These are phyloP conservation scores for Pontederia paniculata DNA, from an alignment of 176 grass and related monocot species.

Conservation along the genomic window DNA sequence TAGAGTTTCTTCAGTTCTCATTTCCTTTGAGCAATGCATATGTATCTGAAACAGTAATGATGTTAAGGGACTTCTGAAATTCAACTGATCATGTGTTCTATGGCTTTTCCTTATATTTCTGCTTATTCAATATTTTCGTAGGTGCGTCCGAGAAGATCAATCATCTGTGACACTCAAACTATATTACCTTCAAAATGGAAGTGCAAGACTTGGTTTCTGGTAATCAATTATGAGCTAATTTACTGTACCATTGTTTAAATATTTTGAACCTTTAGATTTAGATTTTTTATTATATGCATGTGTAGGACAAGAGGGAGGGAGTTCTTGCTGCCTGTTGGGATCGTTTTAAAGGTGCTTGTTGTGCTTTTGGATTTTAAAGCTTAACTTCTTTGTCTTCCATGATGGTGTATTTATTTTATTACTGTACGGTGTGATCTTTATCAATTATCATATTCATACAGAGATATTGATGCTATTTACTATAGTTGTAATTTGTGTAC, in stretches of 20 bases:
- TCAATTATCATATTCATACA: no score
- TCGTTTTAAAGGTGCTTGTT: conserved; percentile 75
- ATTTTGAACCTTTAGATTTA: not conserved
- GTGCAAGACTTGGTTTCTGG: conserved; percentile 95
- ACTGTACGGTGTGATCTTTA: no score
- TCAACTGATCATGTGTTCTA: no score
- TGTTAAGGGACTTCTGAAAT: no score
- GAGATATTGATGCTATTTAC: no score
- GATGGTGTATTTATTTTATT: conserved; percentile 4
- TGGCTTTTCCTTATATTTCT: no score
- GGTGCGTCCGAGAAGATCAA: conserved; percentile 77
- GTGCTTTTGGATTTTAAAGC: not conserved
- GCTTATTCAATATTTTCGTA: conserved; percentile 9
- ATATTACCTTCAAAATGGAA: conserved; percentile 98
- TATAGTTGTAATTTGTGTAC: no score
- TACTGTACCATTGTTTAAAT: not conserved
- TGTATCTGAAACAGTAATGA: no score
- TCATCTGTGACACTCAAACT: conserved; percentile 77
- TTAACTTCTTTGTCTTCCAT: conserved; percentile 15
- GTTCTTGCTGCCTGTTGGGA: conserved; percentile 84
- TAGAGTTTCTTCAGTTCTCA: no score
- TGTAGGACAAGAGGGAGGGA: conserved; percentile 86
- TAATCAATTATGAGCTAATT: conserved; percentile 23
- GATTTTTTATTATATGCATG: conserved; percentile 17
- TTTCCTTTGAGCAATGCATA: no score